These are phyloP conservation scores for Termitomyces sp. DNA, from an alignment of 1,284 basidiomycete species.

Conservation along the genomic window DNA sequence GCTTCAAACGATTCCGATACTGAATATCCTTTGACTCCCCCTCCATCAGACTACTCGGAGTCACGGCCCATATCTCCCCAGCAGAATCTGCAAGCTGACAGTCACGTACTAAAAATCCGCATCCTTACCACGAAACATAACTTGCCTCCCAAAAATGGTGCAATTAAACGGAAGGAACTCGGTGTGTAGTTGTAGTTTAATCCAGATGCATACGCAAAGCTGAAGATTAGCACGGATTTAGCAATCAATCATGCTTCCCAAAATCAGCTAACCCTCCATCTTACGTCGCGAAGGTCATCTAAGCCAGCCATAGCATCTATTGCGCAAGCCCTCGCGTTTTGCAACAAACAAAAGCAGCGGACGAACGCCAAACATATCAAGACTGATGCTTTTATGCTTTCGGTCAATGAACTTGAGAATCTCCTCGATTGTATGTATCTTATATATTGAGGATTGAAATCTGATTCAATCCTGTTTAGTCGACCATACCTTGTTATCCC, in stretches of 20 bases:
- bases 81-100: conserved; percentile 22
- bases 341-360: conserved; percentile 12
- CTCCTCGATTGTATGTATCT: conserved; percentile 52
- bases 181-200: conserved; percentile 1
- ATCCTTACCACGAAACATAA: conserved; percentile 17
- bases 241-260: not conserved
- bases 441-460: not conserved
- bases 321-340: conserved; percentile 33
- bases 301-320: conserved; percentile 46
- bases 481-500: conserved; percentile 50
- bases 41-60: conserved; percentile 61
- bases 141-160: not conserved
- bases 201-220: not conserved
- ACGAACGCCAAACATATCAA: conserved; percentile 13
- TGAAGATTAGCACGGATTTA: not conserved
- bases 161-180: not conserved
- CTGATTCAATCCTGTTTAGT: conserved; percentile 20
- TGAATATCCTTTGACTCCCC: conserved; percentile 68
- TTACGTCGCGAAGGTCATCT: conserved; percentile 44
- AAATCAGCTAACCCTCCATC: conserved; percentile 32
- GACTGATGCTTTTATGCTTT: conserved; percentile 27
- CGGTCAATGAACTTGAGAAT: conserved; percentile 41
- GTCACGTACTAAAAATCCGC: conserved; percentile 35
- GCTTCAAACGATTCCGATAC: conserved; percentile 47
- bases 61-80: conserved; percentile 57